Conservation (phyloP, 2,329 filamentous ascomycete genomes). For the Fusarium liriodendri region DNA sequence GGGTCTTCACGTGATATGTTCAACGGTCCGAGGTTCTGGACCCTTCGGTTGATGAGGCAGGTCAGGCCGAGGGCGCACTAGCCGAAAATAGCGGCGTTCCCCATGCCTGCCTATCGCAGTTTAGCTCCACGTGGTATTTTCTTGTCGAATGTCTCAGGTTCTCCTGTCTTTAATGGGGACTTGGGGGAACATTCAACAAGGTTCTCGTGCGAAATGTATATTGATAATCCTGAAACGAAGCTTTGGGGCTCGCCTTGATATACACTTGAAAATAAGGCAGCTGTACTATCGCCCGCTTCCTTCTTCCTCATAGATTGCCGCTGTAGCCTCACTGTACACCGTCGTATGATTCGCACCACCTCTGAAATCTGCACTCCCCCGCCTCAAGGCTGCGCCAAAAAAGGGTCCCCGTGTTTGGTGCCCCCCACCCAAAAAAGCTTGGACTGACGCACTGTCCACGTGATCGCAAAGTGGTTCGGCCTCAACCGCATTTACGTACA, state of each 20-base stretch:
- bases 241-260: neutral
- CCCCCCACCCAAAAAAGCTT: neutral
- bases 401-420: neutral
- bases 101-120: neutral
- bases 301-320: neutral
- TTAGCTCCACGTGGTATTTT: neutral
- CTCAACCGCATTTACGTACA: conserved; percentile 17
- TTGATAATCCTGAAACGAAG: no score
- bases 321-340: neutral
- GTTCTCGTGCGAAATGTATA: no score
- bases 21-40: neutral
- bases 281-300: neutral
- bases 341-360: neutral
- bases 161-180: neutral
- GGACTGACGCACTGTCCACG: conserved; percentile 6
- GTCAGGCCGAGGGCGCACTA: neutral
- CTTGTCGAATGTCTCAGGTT: neutral
- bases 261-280: neutral
- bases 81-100: neutral
- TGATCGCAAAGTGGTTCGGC: conserved; percentile 26
- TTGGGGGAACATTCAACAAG: neutral
- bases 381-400: neutral
- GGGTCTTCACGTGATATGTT: conserved; percentile 8
- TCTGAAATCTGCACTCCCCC: neutral
- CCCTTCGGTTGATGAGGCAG: neutral